Conservation (phyloP, 257 asterid species). For the Ophiorrhiza pumila region DNA sequence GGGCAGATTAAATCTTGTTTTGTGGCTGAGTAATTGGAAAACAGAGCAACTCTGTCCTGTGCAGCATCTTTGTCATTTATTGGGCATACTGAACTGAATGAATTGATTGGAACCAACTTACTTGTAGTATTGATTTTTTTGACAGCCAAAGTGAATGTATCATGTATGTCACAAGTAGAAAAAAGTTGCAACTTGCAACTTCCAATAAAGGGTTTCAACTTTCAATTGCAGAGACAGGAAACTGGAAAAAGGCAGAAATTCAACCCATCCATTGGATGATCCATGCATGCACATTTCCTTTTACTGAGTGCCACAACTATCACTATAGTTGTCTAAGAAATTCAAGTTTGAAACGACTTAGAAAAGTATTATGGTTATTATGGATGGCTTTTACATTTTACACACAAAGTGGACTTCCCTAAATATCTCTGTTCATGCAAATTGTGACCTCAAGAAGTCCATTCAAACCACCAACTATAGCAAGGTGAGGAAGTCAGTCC, state of each 20-base stretch:
- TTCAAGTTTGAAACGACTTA: conserved; percentile 32
- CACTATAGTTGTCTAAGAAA: no score
- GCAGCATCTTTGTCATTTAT: not conserved
- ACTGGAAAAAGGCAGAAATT: not conserved
- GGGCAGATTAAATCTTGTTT: not conserved
- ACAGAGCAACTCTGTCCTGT: not conserved
- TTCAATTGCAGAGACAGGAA: not conserved
- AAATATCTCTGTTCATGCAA: no score
- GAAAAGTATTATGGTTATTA: not conserved
- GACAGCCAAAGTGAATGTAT: not conserved
- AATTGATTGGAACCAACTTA: not conserved
- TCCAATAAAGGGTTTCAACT: not conserved
- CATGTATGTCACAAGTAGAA: conserved; percentile 9
- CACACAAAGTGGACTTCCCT: not conserved
- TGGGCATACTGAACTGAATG: not conserved
- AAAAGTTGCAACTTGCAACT: not conserved
- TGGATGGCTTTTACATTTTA: no score
- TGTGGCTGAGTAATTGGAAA: not conserved
- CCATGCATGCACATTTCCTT: not conserved
- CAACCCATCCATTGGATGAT: not conserved
- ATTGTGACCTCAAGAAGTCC: no score
- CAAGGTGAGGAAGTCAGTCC: no score
- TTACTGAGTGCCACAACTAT: not conserved
- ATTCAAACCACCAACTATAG: no score
- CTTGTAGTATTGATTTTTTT: not conserved